A percentile compares a stretch with the other conserved stretches of the same genome.
These are phyloP conservation scores for Colletotrichum cereale DNA, from an alignment of 2,329 filamentous ascomycete genomes.

Conservation along the genomic window DNA sequence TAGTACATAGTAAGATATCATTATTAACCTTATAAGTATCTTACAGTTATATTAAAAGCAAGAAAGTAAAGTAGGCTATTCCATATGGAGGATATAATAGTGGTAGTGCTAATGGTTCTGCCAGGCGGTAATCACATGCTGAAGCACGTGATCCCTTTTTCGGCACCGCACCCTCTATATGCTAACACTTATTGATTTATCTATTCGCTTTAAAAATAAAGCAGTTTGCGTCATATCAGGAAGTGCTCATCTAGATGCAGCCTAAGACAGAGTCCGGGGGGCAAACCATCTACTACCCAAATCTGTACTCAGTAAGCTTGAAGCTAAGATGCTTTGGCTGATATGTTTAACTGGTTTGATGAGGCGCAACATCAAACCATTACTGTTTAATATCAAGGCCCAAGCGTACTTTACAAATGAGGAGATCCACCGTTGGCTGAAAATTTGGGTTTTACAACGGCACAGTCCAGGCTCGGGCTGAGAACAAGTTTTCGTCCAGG, in stretches of 20 bases:
- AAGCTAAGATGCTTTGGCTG: not conserved
- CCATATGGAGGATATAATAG: too few relatives aligned
- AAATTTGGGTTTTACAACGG: not conserved
- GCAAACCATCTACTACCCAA: not conserved
- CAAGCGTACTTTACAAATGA: not conserved
- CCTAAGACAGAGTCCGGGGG: not conserved
- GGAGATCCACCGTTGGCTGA: not conserved
- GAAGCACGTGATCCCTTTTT: too few relatives aligned
- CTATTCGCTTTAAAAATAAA: not conserved
- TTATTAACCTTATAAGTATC: too few relatives aligned
- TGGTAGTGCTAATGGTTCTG: too few relatives aligned
- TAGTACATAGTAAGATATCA: too few relatives aligned
- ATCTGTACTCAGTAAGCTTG: not conserved
- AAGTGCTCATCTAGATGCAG: not conserved
- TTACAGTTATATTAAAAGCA: too few relatives aligned
- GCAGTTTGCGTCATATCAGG: not conserved
- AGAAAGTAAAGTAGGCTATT: too few relatives aligned
- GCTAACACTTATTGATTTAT: not conserved
- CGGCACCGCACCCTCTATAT: not conserved
- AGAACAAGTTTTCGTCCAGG: not conserved
- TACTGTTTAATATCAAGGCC: not conserved
- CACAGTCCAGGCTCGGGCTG: not conserved
- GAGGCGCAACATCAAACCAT: constrained; percentile 4
- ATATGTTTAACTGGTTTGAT: not conserved
- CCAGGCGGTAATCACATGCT: too few relatives aligned